Conservation (phyloP, 2,329 filamentous ascomycete genomes). For the Cadophora luteo-olivacea region DNA sequence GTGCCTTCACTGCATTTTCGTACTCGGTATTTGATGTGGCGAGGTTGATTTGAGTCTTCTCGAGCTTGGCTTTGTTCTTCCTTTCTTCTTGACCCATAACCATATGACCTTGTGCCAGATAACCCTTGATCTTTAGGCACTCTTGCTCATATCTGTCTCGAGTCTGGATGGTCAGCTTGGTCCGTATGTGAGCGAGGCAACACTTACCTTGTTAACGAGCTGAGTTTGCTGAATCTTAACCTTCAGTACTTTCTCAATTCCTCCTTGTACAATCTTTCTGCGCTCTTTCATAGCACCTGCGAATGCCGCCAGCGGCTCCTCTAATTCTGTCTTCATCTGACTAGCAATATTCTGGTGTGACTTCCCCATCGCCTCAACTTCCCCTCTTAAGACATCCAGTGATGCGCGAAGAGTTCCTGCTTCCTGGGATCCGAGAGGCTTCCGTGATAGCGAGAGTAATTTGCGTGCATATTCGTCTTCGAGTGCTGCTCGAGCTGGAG, state of each 20-base stretch:
- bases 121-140: conserved; percentile 97
- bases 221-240: conserved; percentile 91
- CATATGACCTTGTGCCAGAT: conserved; percentile 98
- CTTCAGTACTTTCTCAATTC: conserved; percentile 94
- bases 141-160: conserved; percentile 97
- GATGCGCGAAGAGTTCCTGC: conserved; percentile 82
- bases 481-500: conserved; percentile 81
- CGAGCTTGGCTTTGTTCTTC: conserved; percentile 97
- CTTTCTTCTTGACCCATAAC: conserved; percentile 99
- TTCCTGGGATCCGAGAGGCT: conserved; percentile 88
- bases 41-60: conserved; percentile 97
- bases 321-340: conserved; percentile 96
- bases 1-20: conserved; percentile 86
- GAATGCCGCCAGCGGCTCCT: conserved; percentile 92
- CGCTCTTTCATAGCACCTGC: conserved; percentile 95
- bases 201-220: conserved; percentile 83
- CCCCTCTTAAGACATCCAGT: conserved; percentile 84
- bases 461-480: conserved; percentile 97
- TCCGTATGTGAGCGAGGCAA: conserved; percentile 21
- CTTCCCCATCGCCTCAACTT: conserved; percentile 93
- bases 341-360: conserved; percentile 87
- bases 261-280: conserved; percentile 92
- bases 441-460: conserved; percentile 82
- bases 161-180: conserved; percentile 58
- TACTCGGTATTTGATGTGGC: conserved; percentile 92